Conservation (phyloP, 2,329 filamentous ascomycete species). For the Colletotrichum higginsianum region DNA sequence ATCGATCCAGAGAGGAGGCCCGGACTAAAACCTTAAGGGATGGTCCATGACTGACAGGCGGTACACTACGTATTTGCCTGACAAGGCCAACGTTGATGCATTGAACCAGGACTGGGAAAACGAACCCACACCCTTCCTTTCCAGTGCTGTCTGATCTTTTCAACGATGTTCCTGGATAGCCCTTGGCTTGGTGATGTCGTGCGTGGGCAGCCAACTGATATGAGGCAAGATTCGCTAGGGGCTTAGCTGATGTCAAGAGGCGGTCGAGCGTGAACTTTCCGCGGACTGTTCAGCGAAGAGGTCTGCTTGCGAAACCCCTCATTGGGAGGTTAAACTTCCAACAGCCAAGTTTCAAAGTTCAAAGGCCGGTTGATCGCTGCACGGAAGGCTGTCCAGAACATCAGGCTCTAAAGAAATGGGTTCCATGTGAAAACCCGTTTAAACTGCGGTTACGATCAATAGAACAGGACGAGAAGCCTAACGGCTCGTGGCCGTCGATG, state of each 20-base stretch:
- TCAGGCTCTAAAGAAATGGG: conserved; percentile 26
- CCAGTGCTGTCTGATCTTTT: conserved; percentile 37
- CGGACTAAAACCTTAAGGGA: conserved; percentile 11
- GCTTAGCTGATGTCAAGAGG: conserved; percentile 8
- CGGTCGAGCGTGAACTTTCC: conserved; percentile 15
- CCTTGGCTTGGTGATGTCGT: neutral
- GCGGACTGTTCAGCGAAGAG: neutral
- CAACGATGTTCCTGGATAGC: conserved; percentile 31
- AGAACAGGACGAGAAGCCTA: conserved; percentile 1
- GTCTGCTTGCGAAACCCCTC: conserved; percentile 25
- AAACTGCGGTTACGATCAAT: conserved; percentile 9
- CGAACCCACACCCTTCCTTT: conserved; percentile 15
- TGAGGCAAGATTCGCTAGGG: conserved; percentile 9
- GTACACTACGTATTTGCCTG: conserved; percentile 26
- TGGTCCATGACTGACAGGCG: conserved; percentile 35
- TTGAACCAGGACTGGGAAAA: conserved; percentile 22
- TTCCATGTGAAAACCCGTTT: conserved; percentile 1
- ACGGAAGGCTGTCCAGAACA: conserved; percentile 33
- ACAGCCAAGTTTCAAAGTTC: conserved; percentile 37
- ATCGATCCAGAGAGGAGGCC: neutral
- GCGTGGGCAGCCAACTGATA: conserved; percentile 9
- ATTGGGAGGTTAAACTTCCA: conserved; percentile 32
- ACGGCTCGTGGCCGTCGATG: conserved; percentile 13
- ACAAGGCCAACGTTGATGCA: conserved; percentile 22
- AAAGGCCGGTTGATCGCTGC: conserved; percentile 27